These are phyloP conservation scores for Fusarium floridanum DNA, from an alignment of 2,329 filamentous ascomycete species.

Conservation along the genomic window DNA sequence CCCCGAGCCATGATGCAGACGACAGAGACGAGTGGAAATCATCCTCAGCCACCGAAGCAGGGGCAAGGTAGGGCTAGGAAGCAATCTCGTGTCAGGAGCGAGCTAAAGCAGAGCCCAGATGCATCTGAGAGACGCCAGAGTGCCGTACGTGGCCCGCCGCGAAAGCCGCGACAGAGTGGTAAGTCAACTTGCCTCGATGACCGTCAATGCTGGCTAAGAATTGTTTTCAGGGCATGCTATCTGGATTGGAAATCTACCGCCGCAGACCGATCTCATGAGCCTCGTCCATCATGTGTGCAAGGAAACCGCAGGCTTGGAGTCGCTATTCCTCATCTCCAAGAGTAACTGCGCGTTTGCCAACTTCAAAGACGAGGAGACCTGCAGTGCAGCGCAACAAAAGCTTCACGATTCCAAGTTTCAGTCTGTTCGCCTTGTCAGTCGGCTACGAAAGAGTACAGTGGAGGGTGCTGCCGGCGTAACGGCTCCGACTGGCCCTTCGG, in stretches of 20 bases:
- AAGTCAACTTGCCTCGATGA: constrained; percentile 47
- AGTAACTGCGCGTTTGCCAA: constrained; percentile 98
- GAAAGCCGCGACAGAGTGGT: constrained; percentile 71
- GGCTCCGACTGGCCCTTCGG: constrained; percentile 68
- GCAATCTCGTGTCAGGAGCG: constrained; percentile 20
- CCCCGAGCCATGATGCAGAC: constrained; percentile 39
- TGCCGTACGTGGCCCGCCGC: constrained; percentile 51
- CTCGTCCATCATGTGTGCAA: constrained; percentile 93
- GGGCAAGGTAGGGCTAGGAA: constrained; percentile 42
- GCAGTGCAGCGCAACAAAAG: constrained; percentile 80
- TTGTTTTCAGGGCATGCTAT: constrained; percentile 78
- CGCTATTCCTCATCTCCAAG: constrained; percentile 93
- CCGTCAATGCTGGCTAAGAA: constrained; percentile 13
- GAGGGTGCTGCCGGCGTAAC: constrained; percentile 61
- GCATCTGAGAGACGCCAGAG: constrained; percentile 41
- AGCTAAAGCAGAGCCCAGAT: constrained; percentile 38
- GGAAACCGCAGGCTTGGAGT: constrained; percentile 83
- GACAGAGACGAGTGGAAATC: constrained; percentile 17
- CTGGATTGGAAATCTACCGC: constrained; percentile 95
- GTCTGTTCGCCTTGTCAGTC: constrained; percentile 86
- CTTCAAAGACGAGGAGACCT: constrained; percentile 84
- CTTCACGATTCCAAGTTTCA: constrained; percentile 94
- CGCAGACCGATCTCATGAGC: constrained; percentile 82
- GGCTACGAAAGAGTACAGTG: constrained; percentile 73
- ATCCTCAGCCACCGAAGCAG: constrained; percentile 29